phyloP scores from a whole-genome alignment of 1,284 basidiomycete species.

The Trametes versicolor region DNA sequence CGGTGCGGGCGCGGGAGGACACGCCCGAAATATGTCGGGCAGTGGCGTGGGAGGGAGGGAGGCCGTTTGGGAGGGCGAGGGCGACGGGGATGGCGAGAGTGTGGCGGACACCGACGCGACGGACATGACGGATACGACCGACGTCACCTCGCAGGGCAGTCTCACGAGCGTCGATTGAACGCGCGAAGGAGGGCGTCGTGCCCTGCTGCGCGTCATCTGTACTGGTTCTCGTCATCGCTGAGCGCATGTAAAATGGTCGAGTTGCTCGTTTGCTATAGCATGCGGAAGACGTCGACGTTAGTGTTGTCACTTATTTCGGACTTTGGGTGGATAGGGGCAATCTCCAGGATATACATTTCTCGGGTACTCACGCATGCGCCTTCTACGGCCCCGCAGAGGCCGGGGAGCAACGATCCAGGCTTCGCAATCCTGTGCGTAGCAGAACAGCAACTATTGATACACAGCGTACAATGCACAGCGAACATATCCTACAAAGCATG shows the following conservation, averaged over 20 bases:
- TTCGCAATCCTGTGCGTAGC: no score
- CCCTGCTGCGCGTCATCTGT: not conserved
- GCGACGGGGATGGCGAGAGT: conserved; percentile 44
- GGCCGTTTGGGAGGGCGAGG: conserved; percentile 43
- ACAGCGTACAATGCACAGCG: not conserved
- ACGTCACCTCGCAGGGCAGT: conserved; percentile 57
- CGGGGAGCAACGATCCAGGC: no score
- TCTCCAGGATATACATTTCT: not conserved
- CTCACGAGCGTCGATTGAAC: conserved; percentile 66
- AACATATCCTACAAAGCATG: conserved; percentile 7
- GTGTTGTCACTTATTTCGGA: not conserved
- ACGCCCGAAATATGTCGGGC: conserved; percentile 16
- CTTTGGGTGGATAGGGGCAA: not conserved
- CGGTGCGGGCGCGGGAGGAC: conserved; percentile 33
- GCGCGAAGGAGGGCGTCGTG: not conserved
- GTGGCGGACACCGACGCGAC: conserved; percentile 53
- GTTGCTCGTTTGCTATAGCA: not conserved
- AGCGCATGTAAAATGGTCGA: not conserved
- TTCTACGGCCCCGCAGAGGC: no score
- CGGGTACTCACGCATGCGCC: no score
- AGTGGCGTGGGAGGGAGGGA: conserved; percentile 41
- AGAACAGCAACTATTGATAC: not conserved
- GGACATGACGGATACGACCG: conserved; percentile 45
- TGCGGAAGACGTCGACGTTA: not conserved
- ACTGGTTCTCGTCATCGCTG: conserved; percentile 3